Evolutionary conservation across 768 basidiomycete species (phyloP).

Genomic region (Termitomyces sp.): DNA sequence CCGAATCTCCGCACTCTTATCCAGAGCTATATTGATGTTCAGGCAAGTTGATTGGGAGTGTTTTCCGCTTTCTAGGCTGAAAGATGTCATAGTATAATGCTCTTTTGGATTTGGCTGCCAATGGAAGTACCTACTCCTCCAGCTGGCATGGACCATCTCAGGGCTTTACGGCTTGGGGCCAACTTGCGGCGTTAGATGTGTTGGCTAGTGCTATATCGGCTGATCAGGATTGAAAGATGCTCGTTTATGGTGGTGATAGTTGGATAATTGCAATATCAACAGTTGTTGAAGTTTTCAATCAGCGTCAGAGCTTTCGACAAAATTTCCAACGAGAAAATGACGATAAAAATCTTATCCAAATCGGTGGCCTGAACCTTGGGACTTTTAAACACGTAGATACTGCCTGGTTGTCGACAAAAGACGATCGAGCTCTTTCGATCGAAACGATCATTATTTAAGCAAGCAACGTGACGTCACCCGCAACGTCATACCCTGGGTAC

Average conservation of each 20-base stretch:
- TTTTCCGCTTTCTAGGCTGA: neutral
- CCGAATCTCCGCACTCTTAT: slow-evolving; percentile 33
- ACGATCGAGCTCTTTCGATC: too few species aligned
- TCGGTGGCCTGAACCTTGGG: neutral
- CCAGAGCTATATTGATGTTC: slow-evolving; percentile 47
- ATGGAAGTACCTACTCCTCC: slow-evolving; percentile 38
- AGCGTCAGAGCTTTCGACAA: neutral
- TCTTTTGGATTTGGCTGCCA: slow-evolving; percentile 42
- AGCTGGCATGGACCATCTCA: slow-evolving; percentile 42
- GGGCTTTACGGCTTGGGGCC: slow-evolving; percentile 43
- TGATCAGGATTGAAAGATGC: neutral
- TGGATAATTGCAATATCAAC: neutral
- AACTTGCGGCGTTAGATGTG: slow-evolving; percentile 43
- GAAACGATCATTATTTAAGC: too few species aligned
- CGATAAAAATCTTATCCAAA: neutral
- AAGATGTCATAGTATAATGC: slow-evolving; percentile 37
- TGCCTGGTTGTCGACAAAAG: too few species aligned
- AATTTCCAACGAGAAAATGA: neutral
- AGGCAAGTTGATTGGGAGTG: slow-evolving; percentile 23
- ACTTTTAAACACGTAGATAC: neutral
- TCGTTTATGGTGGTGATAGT: neutral
- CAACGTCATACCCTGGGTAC: neutral
- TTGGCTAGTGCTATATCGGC: slow-evolving; percentile 32
- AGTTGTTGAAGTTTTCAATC: neutral
- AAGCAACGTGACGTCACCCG: neutral